phyloP scores from a whole-genome alignment of 208 protist genomes.

The Crithidia fasciculata region DNA sequence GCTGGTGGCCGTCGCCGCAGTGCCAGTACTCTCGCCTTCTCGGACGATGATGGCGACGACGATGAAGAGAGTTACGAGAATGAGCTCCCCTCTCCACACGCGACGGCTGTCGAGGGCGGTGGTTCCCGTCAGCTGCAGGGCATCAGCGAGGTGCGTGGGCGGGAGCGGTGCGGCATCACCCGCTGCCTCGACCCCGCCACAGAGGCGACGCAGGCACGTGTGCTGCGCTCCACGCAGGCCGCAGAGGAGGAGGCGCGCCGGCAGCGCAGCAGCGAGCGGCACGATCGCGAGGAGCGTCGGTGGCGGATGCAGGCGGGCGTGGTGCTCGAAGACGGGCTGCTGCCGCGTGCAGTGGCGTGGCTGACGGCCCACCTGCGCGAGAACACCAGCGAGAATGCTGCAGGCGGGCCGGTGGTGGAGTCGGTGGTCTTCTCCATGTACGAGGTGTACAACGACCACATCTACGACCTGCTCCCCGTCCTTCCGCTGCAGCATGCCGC shows the following conservation, averaged over 20 bases:
- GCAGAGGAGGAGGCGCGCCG: slow-evolving; percentile 10
- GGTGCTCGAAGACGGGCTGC: slow-evolving; percentile 32
- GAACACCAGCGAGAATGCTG: background rate
- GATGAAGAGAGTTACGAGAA: background rate
- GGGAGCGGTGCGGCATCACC: slow-evolving; percentile 19
- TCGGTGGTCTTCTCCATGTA: slow-evolving; percentile 43
- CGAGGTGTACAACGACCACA: slow-evolving; percentile 52
- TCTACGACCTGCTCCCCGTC: slow-evolving; percentile 42
- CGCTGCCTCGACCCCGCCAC: slow-evolving; percentile 26
- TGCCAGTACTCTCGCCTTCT: background rate
- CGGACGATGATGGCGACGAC: background rate
- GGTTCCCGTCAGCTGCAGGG: background rate
- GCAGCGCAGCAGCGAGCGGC: slow-evolving; percentile 21
- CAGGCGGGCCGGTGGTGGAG: slow-evolving; percentile 25
- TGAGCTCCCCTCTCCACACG: background rate
- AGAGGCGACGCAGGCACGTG: slow-evolving; percentile 13
- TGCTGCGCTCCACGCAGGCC: slow-evolving; percentile 10
- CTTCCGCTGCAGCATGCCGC: background rate
- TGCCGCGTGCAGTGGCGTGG: slow-evolving; percentile 52
- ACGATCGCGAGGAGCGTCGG: slow-evolving; percentile 17
- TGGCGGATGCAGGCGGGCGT: slow-evolving; percentile 23
- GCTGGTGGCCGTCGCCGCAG: background rate
- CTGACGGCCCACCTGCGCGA: slow-evolving; percentile 33
- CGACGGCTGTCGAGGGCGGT: background rate
- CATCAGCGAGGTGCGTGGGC: slow-evolving; percentile 6